phyloP scores from a whole-genome alignment of 2,329 filamentous ascomycete genomes.

The Penicillium sp. region DNA sequence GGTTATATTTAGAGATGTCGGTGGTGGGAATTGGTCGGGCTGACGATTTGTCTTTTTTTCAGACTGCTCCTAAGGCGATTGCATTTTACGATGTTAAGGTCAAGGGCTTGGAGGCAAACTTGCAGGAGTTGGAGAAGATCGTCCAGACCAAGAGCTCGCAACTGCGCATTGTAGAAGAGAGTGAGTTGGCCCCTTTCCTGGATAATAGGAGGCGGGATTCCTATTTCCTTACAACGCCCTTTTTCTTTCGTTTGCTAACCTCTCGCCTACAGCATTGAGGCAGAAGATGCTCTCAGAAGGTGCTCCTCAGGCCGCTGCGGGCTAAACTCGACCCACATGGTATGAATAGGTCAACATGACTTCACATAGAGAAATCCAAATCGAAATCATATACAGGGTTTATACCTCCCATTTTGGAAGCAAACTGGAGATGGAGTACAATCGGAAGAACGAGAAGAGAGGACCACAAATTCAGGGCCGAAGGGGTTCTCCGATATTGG shows the following conservation, averaged over 20 bases:
- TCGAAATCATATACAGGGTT: not conserved
- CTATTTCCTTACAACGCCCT: not conserved
- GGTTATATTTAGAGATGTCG: not conserved
- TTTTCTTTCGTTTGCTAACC: slow-evolving; percentile 19
- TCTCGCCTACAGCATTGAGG: slow-evolving; percentile 45
- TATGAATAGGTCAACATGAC: not conserved
- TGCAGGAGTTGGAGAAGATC: slow-evolving; percentile 68
- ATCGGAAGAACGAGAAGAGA: not conserved
- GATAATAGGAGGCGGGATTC: not conserved
- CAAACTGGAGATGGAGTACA: not conserved
- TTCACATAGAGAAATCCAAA: slow-evolving; percentile 3
- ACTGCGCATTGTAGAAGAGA: slow-evolving; percentile 83
- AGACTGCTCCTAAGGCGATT: slow-evolving; percentile 59
- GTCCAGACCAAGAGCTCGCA: slow-evolving; percentile 78
- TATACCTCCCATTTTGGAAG: not conserved
- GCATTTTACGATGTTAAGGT: slow-evolving; percentile 69
- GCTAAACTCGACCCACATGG: not conserved
- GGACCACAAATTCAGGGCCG: not conserved
- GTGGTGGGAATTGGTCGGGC: not conserved
- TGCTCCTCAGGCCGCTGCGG: slow-evolving; percentile 33
- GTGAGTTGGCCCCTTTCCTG: slow-evolving; percentile 47
- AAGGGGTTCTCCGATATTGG: not conserved
- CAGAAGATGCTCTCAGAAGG: slow-evolving; percentile 53
- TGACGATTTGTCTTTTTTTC: not conserved
- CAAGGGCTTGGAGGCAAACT: slow-evolving; percentile 62